Evolutionary conservation across 768 basidiomycete genomes (phyloP).

Genomic region (Boletus fagicola): DNA sequence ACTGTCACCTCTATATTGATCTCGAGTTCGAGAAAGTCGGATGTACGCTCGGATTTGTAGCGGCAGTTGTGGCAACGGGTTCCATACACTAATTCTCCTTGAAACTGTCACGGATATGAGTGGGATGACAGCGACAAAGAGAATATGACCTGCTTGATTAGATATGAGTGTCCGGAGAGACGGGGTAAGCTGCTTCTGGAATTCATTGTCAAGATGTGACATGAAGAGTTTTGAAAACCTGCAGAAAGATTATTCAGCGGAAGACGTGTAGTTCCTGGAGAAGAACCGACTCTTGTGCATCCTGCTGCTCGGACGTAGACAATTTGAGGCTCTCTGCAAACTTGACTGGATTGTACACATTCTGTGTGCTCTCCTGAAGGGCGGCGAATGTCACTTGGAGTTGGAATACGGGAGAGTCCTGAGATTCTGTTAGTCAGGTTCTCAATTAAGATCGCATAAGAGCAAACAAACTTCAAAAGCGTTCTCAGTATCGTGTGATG

Average conservation of each 20-base stretch:
- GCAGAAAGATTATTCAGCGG: constrained; percentile 7
- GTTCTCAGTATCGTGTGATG: constrained; percentile 47
- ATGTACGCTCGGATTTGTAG: constrained; percentile 61
- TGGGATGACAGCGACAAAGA: background rate
- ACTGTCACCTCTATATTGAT: constrained; percentile 67
- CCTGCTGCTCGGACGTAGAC: constrained; percentile 85
- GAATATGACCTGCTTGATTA: constrained; percentile 53
- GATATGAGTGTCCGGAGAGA: constrained; percentile 66
- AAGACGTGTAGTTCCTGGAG: background rate
- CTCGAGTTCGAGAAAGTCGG: constrained; percentile 87
- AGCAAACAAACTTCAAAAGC: constrained; percentile 40
- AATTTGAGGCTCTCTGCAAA: constrained; percentile 84
- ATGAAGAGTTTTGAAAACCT: constrained; percentile 96
- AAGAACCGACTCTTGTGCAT: constrained; percentile 84
- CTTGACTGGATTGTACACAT: constrained; percentile 77
- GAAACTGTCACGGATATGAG: constrained; percentile 55
- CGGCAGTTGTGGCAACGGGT: constrained; percentile 75
- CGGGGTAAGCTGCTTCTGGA: constrained; percentile 72
- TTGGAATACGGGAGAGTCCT: constrained; percentile 80
- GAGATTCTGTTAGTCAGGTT: background rate
- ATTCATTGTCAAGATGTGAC: constrained; percentile 83
- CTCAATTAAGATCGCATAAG: background rate
- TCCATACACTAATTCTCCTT: constrained; percentile 79
- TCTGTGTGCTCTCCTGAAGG: constrained; percentile 68
- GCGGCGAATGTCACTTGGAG: constrained; percentile 82